Evolutionary conservation across 139 green algal species (phyloP), one percentile per base, ranked within the genome.

Genomic region (Picochlorum sp.): DNA sequence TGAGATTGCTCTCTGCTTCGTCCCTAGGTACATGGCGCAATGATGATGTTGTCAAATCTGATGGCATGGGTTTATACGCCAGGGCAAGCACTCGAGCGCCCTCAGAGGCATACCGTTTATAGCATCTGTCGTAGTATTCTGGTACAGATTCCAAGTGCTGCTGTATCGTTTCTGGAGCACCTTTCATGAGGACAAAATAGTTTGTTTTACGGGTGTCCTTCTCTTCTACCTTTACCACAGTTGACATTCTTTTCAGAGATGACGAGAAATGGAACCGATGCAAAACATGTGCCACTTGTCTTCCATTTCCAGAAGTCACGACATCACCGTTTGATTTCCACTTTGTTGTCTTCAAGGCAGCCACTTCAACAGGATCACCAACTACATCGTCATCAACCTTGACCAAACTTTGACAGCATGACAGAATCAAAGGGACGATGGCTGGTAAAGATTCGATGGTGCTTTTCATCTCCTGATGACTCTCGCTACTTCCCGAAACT

Each of bases 51-150:
- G 63, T 77, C 44, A 78, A 18, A 32, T 77, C 68, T 3, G 30
- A 49, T 1, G 71, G 56, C 52, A 98, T 72, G 18, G 57, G 21
- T 21, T 81, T 85, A 58, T 78, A 83, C 2, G 89, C 93, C 45
- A 98, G 76, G 6, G 91, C 86, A 49, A 98, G 92, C 20, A 98
- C 90, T 20, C 92, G 85, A 0, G 82, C 86, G 8, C 92, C 92
- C 73, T 96, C 75, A 3, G 87, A 66, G 0, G 92, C 95, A 67
- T 86, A 93, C 9, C 57, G 62, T 72, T 88, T 89, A 86, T 98
- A 92, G 26, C 76, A 70, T 13, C 37, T 47, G 47, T 89, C 79
- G 65, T 96, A 98, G 56, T 84, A 74, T 11, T 49, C 16, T 0
- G 92, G 92, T 8, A 88, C 71, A 14, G 41, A 28, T 9, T 50